Percentiles rank a stretch among this genome's conserved stretches.
These are phyloP conservation scores for Penicillium lividum DNA, from an alignment of 495 filamentous ascomycete genomes.

Conservation along the genomic window DNA sequence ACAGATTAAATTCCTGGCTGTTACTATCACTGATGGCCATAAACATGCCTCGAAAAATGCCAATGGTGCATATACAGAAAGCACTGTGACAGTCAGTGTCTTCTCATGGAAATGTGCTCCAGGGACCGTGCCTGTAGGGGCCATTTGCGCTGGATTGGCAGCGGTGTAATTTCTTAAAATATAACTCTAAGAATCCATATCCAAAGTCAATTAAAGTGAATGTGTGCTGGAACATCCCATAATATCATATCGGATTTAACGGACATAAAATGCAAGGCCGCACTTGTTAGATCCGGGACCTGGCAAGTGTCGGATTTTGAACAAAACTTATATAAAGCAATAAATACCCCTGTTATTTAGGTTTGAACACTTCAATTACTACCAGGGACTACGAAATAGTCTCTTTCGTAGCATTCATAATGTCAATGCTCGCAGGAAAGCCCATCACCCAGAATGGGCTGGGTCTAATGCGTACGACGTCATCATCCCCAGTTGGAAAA, in stretches of 20 bases:
- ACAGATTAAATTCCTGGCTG: background rate
- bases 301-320: background rate
- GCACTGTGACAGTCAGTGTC: background rate
- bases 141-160: background rate
- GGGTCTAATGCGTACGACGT: constrained; percentile 29
- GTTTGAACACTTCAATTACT: background rate
- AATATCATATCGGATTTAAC: background rate
- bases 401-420: background rate
- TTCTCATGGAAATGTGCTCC: background rate
- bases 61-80: background rate
- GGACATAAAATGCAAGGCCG: background rate
- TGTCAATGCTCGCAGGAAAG: constrained; percentile 23
- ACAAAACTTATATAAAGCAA: background rate
- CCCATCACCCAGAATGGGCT: constrained; percentile 21
- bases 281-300: background rate
- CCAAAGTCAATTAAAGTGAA: background rate
- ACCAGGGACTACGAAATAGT: too few species aligned
- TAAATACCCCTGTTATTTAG: background rate
- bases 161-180: too few species aligned
- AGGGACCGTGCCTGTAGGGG: background rate
- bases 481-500: background rate
- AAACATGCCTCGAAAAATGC: background rate
- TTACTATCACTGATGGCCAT: background rate
- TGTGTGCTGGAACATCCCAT: background rate
- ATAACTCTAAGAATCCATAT: too few species aligned